phyloP scores from a whole-genome alignment of 768 basidiomycete species.

The Strobilomyces dryophilus region DNA sequence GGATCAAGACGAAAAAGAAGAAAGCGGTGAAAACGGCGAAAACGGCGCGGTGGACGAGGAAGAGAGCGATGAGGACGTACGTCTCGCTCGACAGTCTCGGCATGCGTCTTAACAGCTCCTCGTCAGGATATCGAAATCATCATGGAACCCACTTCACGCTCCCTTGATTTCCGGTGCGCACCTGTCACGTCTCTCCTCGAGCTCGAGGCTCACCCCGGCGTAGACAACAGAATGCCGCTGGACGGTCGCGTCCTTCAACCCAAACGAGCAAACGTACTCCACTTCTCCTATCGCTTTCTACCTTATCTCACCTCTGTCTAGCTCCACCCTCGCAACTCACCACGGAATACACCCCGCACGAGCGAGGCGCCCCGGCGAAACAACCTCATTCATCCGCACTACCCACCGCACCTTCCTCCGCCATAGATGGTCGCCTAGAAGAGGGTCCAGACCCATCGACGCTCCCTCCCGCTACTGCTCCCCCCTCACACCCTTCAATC shows the following conservation, averaged over 20 bases:
- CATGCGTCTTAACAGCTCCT: slow-evolving; percentile 5
- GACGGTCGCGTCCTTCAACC: slow-evolving; percentile 32
- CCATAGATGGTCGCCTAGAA: slow-evolving; percentile 27
- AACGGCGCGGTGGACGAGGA: slow-evolving; percentile 41
- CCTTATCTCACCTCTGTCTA: slow-evolving; percentile 12
- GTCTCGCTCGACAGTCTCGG: slow-evolving; percentile 7
- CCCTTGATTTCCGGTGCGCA: slow-evolving; percentile 68
- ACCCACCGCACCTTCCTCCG: slow-evolving; percentile 15
- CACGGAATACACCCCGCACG: slow-evolving; percentile 78
- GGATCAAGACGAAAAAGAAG: slow-evolving; percentile 22
- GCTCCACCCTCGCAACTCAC: slow-evolving; percentile 57
- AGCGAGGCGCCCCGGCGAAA: slow-evolving; percentile 48
- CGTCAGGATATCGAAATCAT: slow-evolving; percentile 85
- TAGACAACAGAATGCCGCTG: slow-evolving; percentile 36
- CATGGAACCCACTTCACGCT: slow-evolving; percentile 72
- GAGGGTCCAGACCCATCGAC: slow-evolving; percentile 60
- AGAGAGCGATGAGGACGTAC: slow-evolving; percentile 47
- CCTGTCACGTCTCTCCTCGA: not conserved
- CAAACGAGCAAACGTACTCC: slow-evolving; percentile 30
- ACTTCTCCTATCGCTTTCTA: not conserved
- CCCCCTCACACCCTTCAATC: slow-evolving; percentile 76
- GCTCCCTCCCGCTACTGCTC: slow-evolving; percentile 64
- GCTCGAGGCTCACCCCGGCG: not conserved
- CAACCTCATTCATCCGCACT: slow-evolving; percentile 18
- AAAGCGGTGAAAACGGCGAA: slow-evolving; percentile 28